phyloP scores from a whole-genome alignment of 176 grass and related monocot species.

The Zizania latifolia region DNA sequence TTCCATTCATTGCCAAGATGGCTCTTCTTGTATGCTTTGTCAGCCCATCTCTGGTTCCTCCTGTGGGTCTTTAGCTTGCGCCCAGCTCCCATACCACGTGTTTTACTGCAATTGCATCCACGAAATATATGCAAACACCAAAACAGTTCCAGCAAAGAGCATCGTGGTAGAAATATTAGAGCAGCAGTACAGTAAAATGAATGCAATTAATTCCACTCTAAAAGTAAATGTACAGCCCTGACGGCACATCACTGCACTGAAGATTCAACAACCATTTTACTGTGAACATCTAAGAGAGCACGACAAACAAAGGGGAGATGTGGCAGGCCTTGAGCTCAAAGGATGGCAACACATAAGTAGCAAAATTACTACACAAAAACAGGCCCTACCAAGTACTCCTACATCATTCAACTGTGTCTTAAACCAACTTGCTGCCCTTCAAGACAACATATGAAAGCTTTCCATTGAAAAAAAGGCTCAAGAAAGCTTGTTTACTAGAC shows the following conservation, averaged over 20 bases:
- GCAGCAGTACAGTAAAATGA: not conserved
- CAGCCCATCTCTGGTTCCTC: slow-evolving; percentile 70
- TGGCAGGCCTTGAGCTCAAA: not conserved
- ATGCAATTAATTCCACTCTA: not conserved
- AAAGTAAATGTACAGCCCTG: not conserved
- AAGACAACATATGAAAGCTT: not conserved
- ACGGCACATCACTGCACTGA: not conserved
- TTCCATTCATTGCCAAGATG: slow-evolving; percentile 84
- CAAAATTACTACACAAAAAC: not conserved
- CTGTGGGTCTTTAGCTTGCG: slow-evolving; percentile 75
- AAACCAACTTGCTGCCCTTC: not conserved
- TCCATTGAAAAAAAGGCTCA: not conserved
- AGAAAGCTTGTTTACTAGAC: not conserved
- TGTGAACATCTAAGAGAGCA: not conserved
- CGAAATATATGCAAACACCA: not conserved
- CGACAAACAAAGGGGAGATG: not conserved
- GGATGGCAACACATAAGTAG: not conserved
- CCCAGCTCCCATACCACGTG: slow-evolving; percentile 71
- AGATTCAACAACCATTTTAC: not conserved
- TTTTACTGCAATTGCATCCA: slow-evolving; percentile 40
- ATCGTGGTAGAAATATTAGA: not conserved
- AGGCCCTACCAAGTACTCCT: not conserved
- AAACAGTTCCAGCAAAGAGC: not conserved
- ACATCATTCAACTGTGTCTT: too few species aligned
- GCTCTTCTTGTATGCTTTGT: slow-evolving; percentile 76